A percentile compares a stretch with the other conserved stretches of the same genome.
Evolutionary conservation across 2,329 filamentous ascomycete genomes (phyloP).

Genomic region (Elsinoe perseae): DNA sequence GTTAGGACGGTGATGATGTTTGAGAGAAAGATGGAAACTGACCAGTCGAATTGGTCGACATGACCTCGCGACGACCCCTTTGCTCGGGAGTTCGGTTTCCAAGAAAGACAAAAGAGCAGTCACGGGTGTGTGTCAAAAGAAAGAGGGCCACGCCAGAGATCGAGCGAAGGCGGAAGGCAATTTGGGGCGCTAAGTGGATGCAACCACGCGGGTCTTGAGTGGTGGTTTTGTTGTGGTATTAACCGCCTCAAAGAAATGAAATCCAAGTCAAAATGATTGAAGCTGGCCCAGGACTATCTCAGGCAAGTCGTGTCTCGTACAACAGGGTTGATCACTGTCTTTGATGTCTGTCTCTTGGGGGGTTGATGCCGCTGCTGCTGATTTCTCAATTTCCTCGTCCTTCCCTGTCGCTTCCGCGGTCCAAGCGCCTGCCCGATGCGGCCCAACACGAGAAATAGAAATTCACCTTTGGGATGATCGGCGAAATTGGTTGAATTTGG

Average conservation of each 20-base stretch:
- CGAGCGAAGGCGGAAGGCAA: not conserved
- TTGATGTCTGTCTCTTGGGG: not conserved
- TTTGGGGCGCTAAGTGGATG: constrained; percentile 8
- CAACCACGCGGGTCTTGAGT: not conserved
- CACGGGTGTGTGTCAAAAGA: not conserved
- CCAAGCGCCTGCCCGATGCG: constrained; percentile 12
- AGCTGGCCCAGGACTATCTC: not conserved
- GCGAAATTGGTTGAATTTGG: not conserved
- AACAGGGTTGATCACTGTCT: not conserved
- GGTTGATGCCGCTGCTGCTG: not conserved
- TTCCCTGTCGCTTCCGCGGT: constrained; percentile 4
- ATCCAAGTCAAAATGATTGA: not conserved
- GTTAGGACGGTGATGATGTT: not conserved
- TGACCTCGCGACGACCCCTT: constrained; percentile 15
- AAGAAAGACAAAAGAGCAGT: not conserved
- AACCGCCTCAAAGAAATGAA: not conserved
- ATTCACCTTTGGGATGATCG: constrained; percentile 5
- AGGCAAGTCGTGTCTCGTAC: not conserved
- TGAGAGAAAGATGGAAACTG: not conserved
- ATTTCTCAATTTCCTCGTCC: not conserved
- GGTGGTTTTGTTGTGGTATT: not conserved
- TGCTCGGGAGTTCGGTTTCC: constrained; percentile 1
- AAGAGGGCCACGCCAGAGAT: constrained; percentile 2
- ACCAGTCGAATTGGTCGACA: constrained; percentile 17
- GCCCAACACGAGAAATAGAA: not conserved